Base-by-base conservation (phyloP, 495 filamentous ascomycete species). In the Penicillium riverlandense region DNA sequence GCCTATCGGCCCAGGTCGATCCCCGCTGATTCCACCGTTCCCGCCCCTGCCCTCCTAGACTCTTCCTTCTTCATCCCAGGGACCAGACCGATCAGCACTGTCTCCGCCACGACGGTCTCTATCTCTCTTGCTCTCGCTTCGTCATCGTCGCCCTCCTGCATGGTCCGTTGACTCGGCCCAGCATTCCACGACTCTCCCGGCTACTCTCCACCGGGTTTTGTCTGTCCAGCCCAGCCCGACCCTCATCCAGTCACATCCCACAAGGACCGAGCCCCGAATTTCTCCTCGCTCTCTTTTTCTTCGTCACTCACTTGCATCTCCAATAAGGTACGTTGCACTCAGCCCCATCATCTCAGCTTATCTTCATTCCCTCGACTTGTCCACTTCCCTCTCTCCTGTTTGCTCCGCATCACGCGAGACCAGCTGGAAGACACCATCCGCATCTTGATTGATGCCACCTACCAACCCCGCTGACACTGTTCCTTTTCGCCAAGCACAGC, bases 301-400 rank as follows among this genome's bases (percentile, higher is more conserved):
- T 56, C 54, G 54, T 66, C 58, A 57, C 47, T 62, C 57, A 52
- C 62, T 60, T 49, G 37, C 45, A 42, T 52, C 53, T 22, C 22
- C 2, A 6, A 22, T 29, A 52, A 59, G 60, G 60, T 64, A 53
- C 35, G 53, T 13, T 31, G 22, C 22, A 13, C 32, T 11, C 13
- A 31, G 40, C 29, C 13, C 8, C 22, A 35, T 7, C 14, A 8
- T 48, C 16, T n/a, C 13, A 14, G 32, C 29, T 37, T 16, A 39
- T 27, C 12, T 36, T 29, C 28, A 37, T 34, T 13, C 32, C 27
- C 13, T 28, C 13, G 27, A 12, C 30, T 28, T 34, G 32, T 37
- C 11, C 30, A 15, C 40, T 34, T 29, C 37, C 41, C 34, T 2
- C 30, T 7, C 13, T 22, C 34, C 32, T 22, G 35, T 47, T 34